Base-by-base conservation (phyloP, 169 alveolate genomes). In the Eimeria falciformis region DNA sequence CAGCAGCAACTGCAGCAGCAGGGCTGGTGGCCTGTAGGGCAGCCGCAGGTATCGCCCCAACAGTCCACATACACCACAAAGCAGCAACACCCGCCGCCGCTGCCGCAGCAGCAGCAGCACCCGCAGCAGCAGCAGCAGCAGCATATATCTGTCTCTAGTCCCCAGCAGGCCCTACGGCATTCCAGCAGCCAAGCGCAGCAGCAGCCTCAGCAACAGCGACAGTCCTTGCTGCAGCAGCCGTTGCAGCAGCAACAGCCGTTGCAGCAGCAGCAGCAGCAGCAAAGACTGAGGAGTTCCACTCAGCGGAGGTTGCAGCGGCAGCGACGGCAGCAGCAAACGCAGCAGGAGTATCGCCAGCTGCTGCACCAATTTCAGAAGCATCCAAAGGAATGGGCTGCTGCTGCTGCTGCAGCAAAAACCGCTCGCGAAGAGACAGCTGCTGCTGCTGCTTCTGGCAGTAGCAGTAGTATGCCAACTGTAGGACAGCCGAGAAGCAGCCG, bases 391-490 rank as follows among this genome's bases (percentile, higher is more conserved):
- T 73, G 83, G 83, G 83, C 83, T 9, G 81, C 81, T 29, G 81
- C 81, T 43, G 84, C 65, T 73, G 87, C 87, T 11, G 87, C 87
- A 47, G 87, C 69, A n/a, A 78, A 50, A 33, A 27, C 87, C 23
- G 1, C 53, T 50, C 69, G 69, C 7, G 68, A 75, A 45, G 29
- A 2, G 55, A 21, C 65, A 43, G 40, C 58, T 43, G 82, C 82
- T 9, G 82, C 82, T 68, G 58, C 84, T 14, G 62, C 84, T 37
- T 53, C 58, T 73, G 84, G 37, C 14, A n/a, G 5, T 27, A 23
- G 37, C 25, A 23, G 37, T 12, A 23, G 37, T 62, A n/a, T n/a
- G n/a, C n/a, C n/a, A n/a, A n/a, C n/a, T n/a, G n/a, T n/a, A n/a
- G n/a, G n/a, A n/a, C n/a, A 17, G n/a, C 17, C n/a, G n/a, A 9